These are phyloP conservation scores for Solanum chiquidenum DNA, from an alignment of 257 asterid genomes.

Conservation along the genomic window DNA sequence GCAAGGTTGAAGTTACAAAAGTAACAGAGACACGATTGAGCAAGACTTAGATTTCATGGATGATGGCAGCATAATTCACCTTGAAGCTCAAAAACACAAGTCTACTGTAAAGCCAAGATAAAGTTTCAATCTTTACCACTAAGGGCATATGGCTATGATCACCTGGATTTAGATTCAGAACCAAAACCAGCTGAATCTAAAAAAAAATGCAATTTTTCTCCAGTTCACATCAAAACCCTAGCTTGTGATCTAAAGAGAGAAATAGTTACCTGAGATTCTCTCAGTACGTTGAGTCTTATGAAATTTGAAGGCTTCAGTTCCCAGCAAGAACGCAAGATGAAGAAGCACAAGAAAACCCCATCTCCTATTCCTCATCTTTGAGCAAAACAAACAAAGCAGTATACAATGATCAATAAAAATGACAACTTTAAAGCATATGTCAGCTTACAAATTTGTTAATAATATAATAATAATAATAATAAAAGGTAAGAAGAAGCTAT, in stretches of 20 bases:
- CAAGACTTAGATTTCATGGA: neutral
- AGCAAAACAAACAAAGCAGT: neutral
- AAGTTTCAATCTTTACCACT: neutral
- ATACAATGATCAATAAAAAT: neutral
- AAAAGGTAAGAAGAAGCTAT: conserved; percentile 10
- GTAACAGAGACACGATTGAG: neutral
- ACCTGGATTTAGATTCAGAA: neutral
- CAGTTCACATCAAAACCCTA: neutral
- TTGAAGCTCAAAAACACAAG: neutral
- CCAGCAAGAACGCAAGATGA: conserved; percentile 2
- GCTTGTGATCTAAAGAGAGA: neutral
- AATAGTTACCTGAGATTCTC: conserved; percentile 28
- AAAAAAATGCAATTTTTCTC: neutral
- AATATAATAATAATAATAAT: neutral
- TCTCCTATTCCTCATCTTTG: conserved; percentile 14
- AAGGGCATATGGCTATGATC: neutral
- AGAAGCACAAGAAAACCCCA: conserved; percentile 12
- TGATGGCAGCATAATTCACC: neutral
- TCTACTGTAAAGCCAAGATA: neutral
- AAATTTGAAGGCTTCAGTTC: conserved; percentile 25
- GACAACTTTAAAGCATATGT: conserved; percentile 1
- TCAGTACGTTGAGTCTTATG: conserved; percentile 24
- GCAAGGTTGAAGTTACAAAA: neutral
- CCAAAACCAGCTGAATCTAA: neutral
- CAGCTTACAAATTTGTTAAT: neutral